Conservation (phyloP, 139 green algal species). For the Picochlorum sp. region DNA sequence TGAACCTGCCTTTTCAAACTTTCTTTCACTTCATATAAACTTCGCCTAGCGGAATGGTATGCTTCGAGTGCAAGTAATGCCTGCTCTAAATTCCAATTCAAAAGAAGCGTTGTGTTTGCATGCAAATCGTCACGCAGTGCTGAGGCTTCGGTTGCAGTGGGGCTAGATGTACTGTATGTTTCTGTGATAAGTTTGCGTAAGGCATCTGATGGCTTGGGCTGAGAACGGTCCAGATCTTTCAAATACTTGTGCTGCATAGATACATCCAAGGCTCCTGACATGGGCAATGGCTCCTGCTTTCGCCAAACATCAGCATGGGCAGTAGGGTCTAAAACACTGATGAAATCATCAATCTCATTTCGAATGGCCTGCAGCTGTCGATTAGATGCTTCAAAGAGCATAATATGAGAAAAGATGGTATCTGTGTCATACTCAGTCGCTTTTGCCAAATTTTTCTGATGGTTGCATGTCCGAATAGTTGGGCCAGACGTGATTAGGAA, state of each 20-base stretch:
- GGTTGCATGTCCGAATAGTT: constrained; percentile 11
- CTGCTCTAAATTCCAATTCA: constrained; percentile 44
- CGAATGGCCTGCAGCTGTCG: background rate
- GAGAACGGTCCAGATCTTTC: no score
- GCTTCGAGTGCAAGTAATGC: constrained; percentile 9
- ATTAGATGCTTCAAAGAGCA: background rate
- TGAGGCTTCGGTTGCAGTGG: no score
- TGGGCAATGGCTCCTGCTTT: background rate
- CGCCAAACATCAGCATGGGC: background rate
- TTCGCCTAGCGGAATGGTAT: constrained; percentile 7
- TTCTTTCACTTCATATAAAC: constrained; percentile 26
- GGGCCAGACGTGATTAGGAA: constrained; percentile 24
- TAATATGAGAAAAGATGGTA: no score
- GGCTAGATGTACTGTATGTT: no score
- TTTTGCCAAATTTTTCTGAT: constrained; percentile 15
- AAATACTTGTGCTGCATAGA: no score
- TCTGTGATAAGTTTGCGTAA: no score
- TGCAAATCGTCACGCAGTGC: no score
- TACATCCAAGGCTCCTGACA: background rate
- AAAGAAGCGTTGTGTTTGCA: constrained; percentile 18
- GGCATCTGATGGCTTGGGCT: no score
- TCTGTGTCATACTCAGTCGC: background rate
- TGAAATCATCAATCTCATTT: background rate
- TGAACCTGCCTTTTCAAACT: constrained; percentile 8
- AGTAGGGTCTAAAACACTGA: background rate